Percentiles rank a stretch among this genome's conserved stretches.
phyloP scores from a whole-genome alignment of 805 yeast species.

The Wickerhamiella azyma region DNA sequence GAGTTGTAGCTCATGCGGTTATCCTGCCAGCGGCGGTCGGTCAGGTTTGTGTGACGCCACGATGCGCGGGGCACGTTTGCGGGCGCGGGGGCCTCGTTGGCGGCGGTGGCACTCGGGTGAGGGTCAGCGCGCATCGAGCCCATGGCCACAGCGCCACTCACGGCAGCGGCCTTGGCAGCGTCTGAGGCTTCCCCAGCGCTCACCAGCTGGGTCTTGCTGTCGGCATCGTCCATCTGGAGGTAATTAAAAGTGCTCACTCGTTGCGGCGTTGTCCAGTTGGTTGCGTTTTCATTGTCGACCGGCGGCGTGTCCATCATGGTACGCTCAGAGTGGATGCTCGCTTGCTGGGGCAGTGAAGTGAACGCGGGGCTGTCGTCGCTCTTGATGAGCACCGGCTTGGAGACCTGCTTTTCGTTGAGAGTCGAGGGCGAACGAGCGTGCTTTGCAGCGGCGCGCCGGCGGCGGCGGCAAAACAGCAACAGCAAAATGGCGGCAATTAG shows the following conservation, averaged over 20 bases:
- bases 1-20: slow-evolving; percentile 55
- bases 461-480: slow-evolving; percentile 44
- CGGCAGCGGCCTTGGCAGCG: slow-evolving; percentile 3
- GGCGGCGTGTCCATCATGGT: slow-evolving; percentile 17
- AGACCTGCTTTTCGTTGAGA: background rate
- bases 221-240: slow-evolving; percentile 26
- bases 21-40: slow-evolving; percentile 30
- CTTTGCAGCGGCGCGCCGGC: slow-evolving; percentile 32
- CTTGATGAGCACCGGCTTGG: slow-evolving; percentile 1
- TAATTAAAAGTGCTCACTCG: slow-evolving; percentile 26
- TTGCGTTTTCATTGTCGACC: slow-evolving; percentile 13
- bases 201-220: slow-evolving; percentile 16
- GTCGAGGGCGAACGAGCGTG: background rate
- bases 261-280: slow-evolving; percentile 26
- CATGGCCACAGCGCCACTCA: slow-evolving; percentile 23
- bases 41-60: slow-evolving; percentile 40
- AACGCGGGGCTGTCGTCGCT: slow-evolving; percentile 8
- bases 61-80: slow-evolving; percentile 34
- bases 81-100: slow-evolving; percentile 14
- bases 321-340: slow-evolving; percentile 13
- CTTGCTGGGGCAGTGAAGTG: background rate
- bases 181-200: slow-evolving; percentile 15
- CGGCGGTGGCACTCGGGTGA: slow-evolving; percentile 4
- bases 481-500: slow-evolving; percentile 33
- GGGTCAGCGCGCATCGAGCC: slow-evolving; percentile 41